Base-by-base conservation (phyloP, 2,329 filamentous ascomycete genomes). In the Cryphonectria parasitica region DNA sequence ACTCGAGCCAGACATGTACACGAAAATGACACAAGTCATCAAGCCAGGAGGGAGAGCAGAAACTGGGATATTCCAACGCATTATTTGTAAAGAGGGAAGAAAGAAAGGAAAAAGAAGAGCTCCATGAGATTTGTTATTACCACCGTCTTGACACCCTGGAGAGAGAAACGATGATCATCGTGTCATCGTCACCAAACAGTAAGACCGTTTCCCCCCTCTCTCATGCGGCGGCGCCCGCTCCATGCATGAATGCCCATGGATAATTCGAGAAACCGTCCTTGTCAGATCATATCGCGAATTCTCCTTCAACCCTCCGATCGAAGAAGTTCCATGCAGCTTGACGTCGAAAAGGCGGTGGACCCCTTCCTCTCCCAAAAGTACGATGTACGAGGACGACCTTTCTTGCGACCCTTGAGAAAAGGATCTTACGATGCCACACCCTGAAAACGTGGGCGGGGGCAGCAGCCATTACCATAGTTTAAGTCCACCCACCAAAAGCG, bases 261-360 rank as follows among this genome's bases (percentile, higher is more conserved):
- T 19, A 19, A 2, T 52, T 43, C 19, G 31, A n/a, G 45, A 25
- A 54, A 39, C n/a, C 22, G 11, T 39, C 31, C 11, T n/a, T 22
- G 25, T 19, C 54, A 19, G 25, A 31, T 31, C 25, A 58, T 15
- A 2, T 34, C 25, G 45, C n/a, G 19, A 3, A 22, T 19, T 49
- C 43, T 49, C 19, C 22, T 49, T 22, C 1, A 39, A 49, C 45
- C 22, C 45, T 2, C 49, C 25, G 15, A 11, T 52, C 3, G n/a
- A 6, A 34, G 5, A 7, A 28, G 19, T 17, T 11, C 52, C n/a
- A 62, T 71, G 69, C 71, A 62, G 36, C 67, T 72, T 72, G 69
- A 72, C 71, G 69, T 72, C 41, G 64, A 69, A 73, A 69, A 65
- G 63, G 67, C 69, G 69, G 69, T 73, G 71, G 71, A 17, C 10